Conservation (phyloP, 176 grass and related monocot species). For the Miscanthus lutarioriparius region DNA sequence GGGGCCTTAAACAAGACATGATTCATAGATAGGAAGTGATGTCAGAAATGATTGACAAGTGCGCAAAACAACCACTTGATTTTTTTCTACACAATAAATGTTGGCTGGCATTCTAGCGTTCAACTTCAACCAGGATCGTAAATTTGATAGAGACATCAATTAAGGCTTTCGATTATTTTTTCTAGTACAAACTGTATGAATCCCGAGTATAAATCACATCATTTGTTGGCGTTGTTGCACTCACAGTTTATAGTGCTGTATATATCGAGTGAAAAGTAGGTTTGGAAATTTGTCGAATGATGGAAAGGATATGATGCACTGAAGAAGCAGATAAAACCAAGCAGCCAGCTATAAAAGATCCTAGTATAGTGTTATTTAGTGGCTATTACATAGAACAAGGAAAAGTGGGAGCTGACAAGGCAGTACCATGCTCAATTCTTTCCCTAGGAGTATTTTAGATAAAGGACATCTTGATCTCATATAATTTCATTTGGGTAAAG, state of each 20-base stretch:
- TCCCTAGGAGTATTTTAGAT: conserved; percentile 25
- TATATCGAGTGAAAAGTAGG: background rate
- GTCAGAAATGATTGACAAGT: conserved; percentile 15
- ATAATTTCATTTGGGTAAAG: conserved; percentile 12
- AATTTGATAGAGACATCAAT: conserved; percentile 20
- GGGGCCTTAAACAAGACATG: no score
- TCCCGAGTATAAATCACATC: no score
- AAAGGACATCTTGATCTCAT: conserved; percentile 7
- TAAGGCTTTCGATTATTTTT: background rate
- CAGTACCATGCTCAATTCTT: conserved; percentile 12
- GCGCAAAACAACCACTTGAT: conserved; percentile 3
- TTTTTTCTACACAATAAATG: conserved; percentile 35
- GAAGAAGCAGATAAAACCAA: conserved; percentile 8
- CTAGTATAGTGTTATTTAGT: background rate
- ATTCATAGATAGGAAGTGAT: conserved; percentile 34
- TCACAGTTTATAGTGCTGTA: background rate
- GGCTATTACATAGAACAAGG: conserved; percentile 5
- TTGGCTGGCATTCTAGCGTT: conserved; percentile 1
- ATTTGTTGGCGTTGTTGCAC: no score
- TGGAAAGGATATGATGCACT: background rate
- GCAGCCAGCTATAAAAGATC: background rate
- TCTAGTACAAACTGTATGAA: no score
- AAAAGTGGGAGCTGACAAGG: conserved; percentile 20
- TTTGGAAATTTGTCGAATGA: background rate
- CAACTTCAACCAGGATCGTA: conserved; percentile 23